Base-by-base conservation (phyloP, 1,284 basidiomycete species). In the Caloboletus firmus region DNA sequence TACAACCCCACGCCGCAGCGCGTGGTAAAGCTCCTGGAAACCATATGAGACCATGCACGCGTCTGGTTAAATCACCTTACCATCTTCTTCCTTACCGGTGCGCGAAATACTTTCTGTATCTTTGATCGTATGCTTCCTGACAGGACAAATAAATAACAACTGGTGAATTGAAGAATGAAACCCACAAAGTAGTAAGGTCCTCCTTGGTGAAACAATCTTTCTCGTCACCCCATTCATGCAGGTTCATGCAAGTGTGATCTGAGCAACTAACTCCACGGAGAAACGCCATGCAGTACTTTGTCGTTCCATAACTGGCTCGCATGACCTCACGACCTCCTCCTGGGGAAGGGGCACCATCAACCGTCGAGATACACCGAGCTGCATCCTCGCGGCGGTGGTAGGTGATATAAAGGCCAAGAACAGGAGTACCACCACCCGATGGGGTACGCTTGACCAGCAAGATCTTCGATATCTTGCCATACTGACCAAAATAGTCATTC, bases 151-250 rank as follows among this genome's bases (percentile, higher is more conserved):
- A 31, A 69, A 60, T 32, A 37, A 49, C 45, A 43, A 47, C 32
- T 18, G 43, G 39, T 44, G 40, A 54, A 55, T 34, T 51, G 45
- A 52, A 59, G 42, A 46, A 40, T 20, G 46, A 41, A 36, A 82
- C 89, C 49, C 69, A 93, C 90, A 95, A 72, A 3, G 91, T 94
- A 32, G 92, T 89, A 53, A 95, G 76, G 71, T 97, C 92, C 68
- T 95, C 92, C 73, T 94, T 94, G 10, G 89, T 95, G 69, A 95
- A 98, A 62, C 91, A 95, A 72, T 99, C 97, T 54, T 93, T 93
- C 71, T 99, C 96, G 63, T 98, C 97, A 20, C 95, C 96, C 86
- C 95, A 96, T 71, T 99, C 97, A 70, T 99, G 97, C 51, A 97
- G 75, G 70, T 93, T 93, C 82, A 95, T 91, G 74, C 96, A 99